Percentiles rank a stretch among this genome's conserved stretches.
Evolutionary conservation across 768 basidiomycete species (phyloP).

Genomic region (Kwoniella dejecticola): DNA sequence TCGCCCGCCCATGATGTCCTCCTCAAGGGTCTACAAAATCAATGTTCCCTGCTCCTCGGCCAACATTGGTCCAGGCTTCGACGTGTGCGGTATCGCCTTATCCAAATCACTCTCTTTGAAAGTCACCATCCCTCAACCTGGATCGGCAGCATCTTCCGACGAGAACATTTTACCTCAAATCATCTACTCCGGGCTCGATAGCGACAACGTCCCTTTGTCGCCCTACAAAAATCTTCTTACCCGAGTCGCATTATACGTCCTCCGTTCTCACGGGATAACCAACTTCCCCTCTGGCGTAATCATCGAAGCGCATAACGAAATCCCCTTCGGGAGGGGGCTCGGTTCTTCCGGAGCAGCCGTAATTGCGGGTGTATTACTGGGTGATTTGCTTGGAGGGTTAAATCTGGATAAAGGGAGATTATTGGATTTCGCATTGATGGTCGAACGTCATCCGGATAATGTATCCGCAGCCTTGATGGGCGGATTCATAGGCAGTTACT

Average conservation of each 20-base stretch:
- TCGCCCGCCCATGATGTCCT: constrained; percentile 16
- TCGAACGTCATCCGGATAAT: constrained; percentile 98
- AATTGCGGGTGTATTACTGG: constrained; percentile 91
- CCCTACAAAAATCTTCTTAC: constrained; percentile 97
- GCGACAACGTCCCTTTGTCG: constrained; percentile 85
- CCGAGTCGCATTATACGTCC: constrained; percentile 93
- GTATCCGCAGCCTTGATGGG: constrained; percentile 96
- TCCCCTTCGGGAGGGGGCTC: constrained; percentile 95
- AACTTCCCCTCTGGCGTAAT: constrained; percentile 74
- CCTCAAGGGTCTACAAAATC: constrained; percentile 62
- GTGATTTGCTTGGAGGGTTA: constrained; percentile 75
- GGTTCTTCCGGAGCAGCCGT: constrained; percentile 99
- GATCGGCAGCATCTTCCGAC: constrained; percentile 47
- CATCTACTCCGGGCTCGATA: constrained; percentile 83
- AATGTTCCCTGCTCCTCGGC: constrained; percentile 95
- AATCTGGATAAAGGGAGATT: constrained; percentile 69
- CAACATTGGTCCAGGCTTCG: constrained; percentile 98
- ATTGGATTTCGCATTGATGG: constrained; percentile 97
- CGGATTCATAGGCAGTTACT: constrained; percentile 94
- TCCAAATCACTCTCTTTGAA: constrained; percentile 78
- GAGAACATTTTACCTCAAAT: constrained; percentile 61
- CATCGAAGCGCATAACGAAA: constrained; percentile 84
- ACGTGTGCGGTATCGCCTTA: constrained; percentile 97
- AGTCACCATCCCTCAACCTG: constrained; percentile 59
- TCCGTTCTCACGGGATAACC: constrained; percentile 79